Percentiles rank a stretch among this genome's conserved stretches.
Evolutionary conservation across 805 yeast genomes (phyloP).

Genomic region (Myxozyma vanderwaltii): DNA sequence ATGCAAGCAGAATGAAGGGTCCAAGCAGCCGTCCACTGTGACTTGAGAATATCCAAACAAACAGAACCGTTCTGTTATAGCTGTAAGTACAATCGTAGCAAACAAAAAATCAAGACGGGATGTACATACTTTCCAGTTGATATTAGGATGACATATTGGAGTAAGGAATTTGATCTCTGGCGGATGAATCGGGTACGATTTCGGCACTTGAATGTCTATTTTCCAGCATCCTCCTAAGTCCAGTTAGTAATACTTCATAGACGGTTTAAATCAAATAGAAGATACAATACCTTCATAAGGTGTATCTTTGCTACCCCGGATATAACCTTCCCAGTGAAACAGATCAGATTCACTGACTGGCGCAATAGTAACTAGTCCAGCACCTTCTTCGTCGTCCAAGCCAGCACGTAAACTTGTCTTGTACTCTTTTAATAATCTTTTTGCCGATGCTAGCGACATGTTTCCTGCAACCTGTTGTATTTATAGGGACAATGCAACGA

Average conservation of each 20-base stretch:
- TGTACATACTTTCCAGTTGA: constrained; percentile 40
- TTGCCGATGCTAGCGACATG: constrained; percentile 17
- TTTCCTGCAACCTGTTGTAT: background rate
- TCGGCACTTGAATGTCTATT: constrained; percentile 47
- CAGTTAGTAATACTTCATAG: constrained; percentile 36
- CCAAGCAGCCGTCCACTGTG: constrained; percentile 48
- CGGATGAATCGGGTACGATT: constrained; percentile 52
- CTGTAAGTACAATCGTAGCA: background rate
- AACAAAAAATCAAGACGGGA: background rate
- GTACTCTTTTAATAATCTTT: constrained; percentile 27
- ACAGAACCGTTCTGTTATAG: constrained; percentile 43
- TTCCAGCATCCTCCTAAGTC: constrained; percentile 56
- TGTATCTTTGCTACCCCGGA: constrained; percentile 14
- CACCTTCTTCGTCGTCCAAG: background rate
- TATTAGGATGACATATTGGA: constrained; percentile 44
- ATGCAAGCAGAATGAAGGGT: constrained; percentile 43
- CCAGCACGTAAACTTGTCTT: background rate
- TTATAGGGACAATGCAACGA: background rate
- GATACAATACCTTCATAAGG: constrained; percentile 21
- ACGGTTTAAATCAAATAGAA: background rate
- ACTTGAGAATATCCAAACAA: constrained; percentile 44
- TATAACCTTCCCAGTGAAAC: constrained; percentile 28
- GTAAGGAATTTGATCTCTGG: constrained; percentile 50
- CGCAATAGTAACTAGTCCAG: constrained; percentile 11
- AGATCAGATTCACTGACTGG: constrained; percentile 29